These are phyloP conservation scores for Hypseocharis bilobata DNA, from an alignment of 441 rosid genomes.

Conservation along the genomic window DNA sequence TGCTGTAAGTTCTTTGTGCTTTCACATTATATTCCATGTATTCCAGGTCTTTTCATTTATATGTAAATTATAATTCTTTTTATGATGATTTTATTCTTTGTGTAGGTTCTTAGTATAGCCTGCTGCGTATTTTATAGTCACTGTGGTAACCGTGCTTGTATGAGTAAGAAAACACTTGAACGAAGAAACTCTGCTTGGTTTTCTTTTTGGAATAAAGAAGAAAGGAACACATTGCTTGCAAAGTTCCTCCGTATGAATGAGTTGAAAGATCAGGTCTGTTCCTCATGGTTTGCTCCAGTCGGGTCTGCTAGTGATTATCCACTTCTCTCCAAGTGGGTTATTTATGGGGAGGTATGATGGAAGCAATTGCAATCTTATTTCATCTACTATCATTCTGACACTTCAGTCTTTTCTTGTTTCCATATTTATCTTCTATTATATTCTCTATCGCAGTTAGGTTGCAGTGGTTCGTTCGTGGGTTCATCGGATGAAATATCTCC, in stretches of 20 bases:
- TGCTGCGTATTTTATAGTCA: conserved; percentile 97
- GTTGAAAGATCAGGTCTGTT: conserved; percentile 88
- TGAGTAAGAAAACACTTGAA: conserved; percentile 47
- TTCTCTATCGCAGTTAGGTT: conserved; percentile 42
- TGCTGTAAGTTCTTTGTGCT: conserved; percentile 47
- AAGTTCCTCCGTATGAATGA: conserved; percentile 67
- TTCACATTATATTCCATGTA: conserved; percentile 2
- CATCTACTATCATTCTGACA: conserved; percentile 2
- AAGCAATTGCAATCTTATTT: conserved; percentile 6
- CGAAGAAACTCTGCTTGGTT: conserved; percentile 59
- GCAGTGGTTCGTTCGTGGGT: conserved; percentile 63
- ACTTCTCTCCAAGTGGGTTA: conserved; percentile 90
- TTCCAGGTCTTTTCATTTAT: conserved; percentile 4
- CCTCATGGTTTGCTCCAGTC: conserved; percentile 99
- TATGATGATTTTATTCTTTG: conserved; percentile 9
- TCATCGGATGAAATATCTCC: conserved; percentile 93
- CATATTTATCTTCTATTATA: conserved; percentile 9
- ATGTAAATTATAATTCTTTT: conserved; percentile 6
- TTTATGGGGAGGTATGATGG: conserved; percentile 78
- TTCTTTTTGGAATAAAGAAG: conserved; percentile 58
- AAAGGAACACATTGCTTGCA: conserved; percentile 61
- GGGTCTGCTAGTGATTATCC: conserved; percentile 99
- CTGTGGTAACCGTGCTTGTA: conserved; percentile 83
- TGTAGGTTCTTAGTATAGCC: conserved; percentile 88
- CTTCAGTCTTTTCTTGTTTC: conserved; percentile 7